Evolutionary conservation across 805 yeast genomes (phyloP).

Genomic region (Sporopachydermia lactativora): DNA sequence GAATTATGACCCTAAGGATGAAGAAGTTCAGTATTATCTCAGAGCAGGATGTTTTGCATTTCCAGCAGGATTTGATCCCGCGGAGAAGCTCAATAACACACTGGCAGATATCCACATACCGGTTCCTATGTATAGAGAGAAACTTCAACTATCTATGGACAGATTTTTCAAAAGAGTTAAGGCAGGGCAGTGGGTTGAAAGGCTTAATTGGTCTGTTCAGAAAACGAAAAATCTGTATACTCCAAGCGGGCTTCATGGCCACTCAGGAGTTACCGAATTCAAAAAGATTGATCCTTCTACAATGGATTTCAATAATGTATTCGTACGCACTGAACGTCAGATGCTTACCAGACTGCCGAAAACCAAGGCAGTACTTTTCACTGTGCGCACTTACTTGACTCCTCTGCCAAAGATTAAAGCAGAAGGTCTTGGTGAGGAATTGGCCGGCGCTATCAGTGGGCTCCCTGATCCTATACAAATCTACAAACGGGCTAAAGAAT

Average conservation of each 20-base stretch:
- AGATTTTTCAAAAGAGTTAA: conserved; percentile 44
- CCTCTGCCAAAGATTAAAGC: conserved; percentile 33
- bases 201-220: conserved; percentile 63
- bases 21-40: conserved; percentile 30
- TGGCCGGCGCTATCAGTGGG: conserved; percentile 49
- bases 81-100: conserved; percentile 34
- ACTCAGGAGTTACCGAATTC: conserved; percentile 22
- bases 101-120: conserved; percentile 53
- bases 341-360: conserved; percentile 37
- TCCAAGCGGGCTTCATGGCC: conserved; percentile 28
- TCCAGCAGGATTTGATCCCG: conserved; percentile 65
- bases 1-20: conserved; percentile 27
- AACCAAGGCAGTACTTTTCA: conserved; percentile 31
- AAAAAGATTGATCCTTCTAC: conserved; percentile 20
- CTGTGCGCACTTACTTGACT: conserved; percentile 43
- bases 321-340: conserved; percentile 48
- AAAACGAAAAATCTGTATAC: conserved; percentile 37
- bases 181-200: conserved; percentile 39
- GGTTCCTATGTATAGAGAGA: conserved; percentile 50
- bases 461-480: conserved; percentile 42
- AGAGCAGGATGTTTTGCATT: conserved; percentile 46
- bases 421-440: conserved; percentile 34
- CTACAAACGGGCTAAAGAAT: conserved; percentile 49
- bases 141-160: conserved; percentile 50
- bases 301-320: conserved; percentile 33